Percentiles rank a stretch among this genome's conserved stretches.
These are phyloP conservation scores for Parasarocladium wereldwijsianum DNA, from an alignment of 2,329 filamentous ascomycete species.

Conservation along the genomic window DNA sequence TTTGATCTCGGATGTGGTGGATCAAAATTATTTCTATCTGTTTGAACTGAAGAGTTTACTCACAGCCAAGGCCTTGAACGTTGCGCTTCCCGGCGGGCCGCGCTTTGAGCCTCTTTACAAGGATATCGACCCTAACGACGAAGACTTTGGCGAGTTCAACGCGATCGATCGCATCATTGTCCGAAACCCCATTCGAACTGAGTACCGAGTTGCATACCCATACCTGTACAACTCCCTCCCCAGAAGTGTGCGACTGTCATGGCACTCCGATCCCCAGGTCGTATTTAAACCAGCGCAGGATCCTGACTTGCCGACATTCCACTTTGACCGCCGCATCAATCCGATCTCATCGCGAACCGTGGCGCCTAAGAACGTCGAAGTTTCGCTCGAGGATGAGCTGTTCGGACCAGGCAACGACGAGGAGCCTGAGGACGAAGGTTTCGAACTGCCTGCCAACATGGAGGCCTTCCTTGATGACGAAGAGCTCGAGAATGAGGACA, in stretches of 20 bases:
- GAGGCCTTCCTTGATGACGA: slow-evolving; percentile 86
- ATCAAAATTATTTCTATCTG: slow-evolving; percentile 96
- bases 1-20: slow-evolving; percentile 78
- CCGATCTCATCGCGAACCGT: slow-evolving; percentile 93
- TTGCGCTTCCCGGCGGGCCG: slow-evolving; percentile 92
- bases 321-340: slow-evolving; percentile 96
- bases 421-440: slow-evolving; percentile 64
- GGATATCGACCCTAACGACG: slow-evolving; percentile 95
- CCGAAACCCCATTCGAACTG: slow-evolving; percentile 83
- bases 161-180: slow-evolving; percentile 99
- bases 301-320: slow-evolving; percentile 82
- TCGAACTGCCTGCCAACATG: slow-evolving; percentile 63
- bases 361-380: slow-evolving; percentile 80
- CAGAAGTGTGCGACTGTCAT: slow-evolving; percentile 80
- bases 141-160: slow-evolving; percentile 99
- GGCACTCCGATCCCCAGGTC: slow-evolving; percentile 86
- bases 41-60: slow-evolving; percentile 92
- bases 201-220: slow-evolving; percentile 88
- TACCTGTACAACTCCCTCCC: slow-evolving; percentile 95
- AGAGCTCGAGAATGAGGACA: slow-evolving; percentile 78
- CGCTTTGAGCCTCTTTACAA: slow-evolving; percentile 97
- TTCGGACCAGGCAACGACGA: slow-evolving; percentile 70
- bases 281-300: slow-evolving; percentile 85
- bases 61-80: slow-evolving; percentile 91
- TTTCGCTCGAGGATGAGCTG: slow-evolving; percentile 86